Conservation (phyloP, 1,284 basidiomycete species). For the Lignosus rhinocerotis region DNA sequence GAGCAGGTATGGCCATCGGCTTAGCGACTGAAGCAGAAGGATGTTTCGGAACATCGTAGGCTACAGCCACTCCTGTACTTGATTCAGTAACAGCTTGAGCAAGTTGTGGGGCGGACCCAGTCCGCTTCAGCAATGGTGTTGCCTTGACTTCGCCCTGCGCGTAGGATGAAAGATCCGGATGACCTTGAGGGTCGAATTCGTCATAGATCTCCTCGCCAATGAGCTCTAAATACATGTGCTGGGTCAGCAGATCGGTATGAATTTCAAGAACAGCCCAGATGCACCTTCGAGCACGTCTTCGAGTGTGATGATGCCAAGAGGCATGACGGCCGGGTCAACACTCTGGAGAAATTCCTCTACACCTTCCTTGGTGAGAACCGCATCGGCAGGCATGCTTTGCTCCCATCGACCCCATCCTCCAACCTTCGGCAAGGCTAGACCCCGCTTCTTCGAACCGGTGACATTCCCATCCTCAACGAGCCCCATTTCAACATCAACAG, state of each 20-base stretch:
- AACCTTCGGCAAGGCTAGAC: constrained; percentile 38
- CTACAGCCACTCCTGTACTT: constrained; percentile 5
- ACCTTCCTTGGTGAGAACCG: constrained; percentile 67
- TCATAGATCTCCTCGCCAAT: constrained; percentile 92
- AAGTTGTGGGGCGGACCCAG: constrained; percentile 36
- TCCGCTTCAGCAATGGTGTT: constrained; percentile 23
- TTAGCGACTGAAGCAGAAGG: constrained; percentile 35
- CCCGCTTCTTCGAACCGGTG: constrained; percentile 40
- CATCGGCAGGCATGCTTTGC: constrained; percentile 84
- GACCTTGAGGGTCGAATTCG: constrained; percentile 76
- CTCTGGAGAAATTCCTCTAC: constrained; percentile 78
- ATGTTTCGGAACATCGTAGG: constrained; percentile 22
- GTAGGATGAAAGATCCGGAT: constrained; percentile 56
- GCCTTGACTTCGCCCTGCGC: constrained; percentile 28
- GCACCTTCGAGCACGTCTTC: constrained; percentile 90
- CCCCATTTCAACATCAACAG: constrained; percentile 43
- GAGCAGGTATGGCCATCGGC: constrained; percentile 42
- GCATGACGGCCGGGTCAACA: constrained; percentile 73
- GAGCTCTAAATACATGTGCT: constrained; percentile 52
- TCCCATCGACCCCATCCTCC: constrained; percentile 48
- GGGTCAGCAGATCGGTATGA: neutral
- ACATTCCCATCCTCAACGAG: constrained; percentile 28
- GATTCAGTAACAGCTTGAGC: constrained; percentile 16
- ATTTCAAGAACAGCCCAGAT: neutral
- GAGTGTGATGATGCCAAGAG: constrained; percentile 89